Base-by-base conservation (phyloP, 2,329 filamentous ascomycete species). In the Aspergillus versicolor region DNA sequence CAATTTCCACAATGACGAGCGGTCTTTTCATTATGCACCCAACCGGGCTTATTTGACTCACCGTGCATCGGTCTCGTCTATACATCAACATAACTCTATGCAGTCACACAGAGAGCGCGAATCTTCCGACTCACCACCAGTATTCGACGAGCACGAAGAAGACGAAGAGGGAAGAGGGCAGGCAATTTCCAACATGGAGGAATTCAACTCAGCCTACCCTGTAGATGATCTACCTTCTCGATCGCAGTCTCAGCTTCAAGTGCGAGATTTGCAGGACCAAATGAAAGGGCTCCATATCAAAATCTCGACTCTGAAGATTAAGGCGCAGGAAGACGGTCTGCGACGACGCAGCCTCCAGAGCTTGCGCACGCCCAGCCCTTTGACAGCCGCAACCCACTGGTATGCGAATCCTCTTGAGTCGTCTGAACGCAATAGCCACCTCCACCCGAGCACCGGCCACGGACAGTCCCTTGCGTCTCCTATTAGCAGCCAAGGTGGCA, bases 261-360 rank as follows among this genome's bases (percentile, higher is more conserved):
- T 90, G 68, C 85, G 88, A 8, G 84, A 86, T 67, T 79, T 96
- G 43, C 90, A 91, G 59, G 88, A 91, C 63, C 91, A 96, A 70
- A 90, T 96, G 84, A 87, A 89, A 55, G 91, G 89, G 52, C 80
- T 96, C 46, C 92, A 92, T 69, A 90, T 89, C 58, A 91, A 91
- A 67, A 92, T 96, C 37, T 92, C 91, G 1, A 88, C 81, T 15
- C 74, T 96, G 42, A 88, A 90, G 65, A 86, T 92, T 61, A 88
- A 91, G 65, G 89, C 90, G 0, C 84, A 89, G 19, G 89, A 89
- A 57, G 92, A 96, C 65, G 91, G 84, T 64, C 73, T 95, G 66
- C 87, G 90, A 67, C 84, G 92, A 50, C 84, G 87, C 54, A 96
- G 90, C 70, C 73, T 92, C 52, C 88, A 91, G 64, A 92, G 84